phyloP scores from a whole-genome alignment of 345 rosid genomes.

The Viola odorata region DNA sequence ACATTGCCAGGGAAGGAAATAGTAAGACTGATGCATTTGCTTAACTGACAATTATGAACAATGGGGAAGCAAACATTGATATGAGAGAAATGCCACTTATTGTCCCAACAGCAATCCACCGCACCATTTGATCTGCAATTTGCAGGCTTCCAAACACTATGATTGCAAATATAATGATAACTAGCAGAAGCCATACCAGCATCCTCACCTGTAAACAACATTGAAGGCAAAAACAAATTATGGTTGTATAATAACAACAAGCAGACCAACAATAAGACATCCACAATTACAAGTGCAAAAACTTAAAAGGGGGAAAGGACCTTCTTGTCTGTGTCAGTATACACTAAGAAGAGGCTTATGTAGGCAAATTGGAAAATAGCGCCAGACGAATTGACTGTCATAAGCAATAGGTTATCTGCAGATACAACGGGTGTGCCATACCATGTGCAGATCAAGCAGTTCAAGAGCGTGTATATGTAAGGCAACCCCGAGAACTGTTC shows the following conservation, averaged over 20 bases:
- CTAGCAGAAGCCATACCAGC: constrained; percentile 29
- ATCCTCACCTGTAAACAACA: constrained; percentile 38
- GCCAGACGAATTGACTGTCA: constrained; percentile 42
- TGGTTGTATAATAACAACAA: background rate
- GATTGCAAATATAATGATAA: constrained; percentile 20
- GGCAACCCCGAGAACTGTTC: constrained; percentile 54
- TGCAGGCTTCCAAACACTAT: constrained; percentile 33
- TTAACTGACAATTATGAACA: constrained; percentile 39
- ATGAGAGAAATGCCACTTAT: constrained; percentile 45
- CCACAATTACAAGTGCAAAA: background rate
- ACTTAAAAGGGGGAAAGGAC: constrained; percentile 10
- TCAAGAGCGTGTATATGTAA: constrained; percentile 41
- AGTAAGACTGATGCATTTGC: background rate
- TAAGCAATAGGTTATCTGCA: constrained; percentile 37
- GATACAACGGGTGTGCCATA: constrained; percentile 45
- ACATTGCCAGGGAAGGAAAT: background rate
- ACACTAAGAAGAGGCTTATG: constrained; percentile 34
- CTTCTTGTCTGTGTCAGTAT: constrained; percentile 35
- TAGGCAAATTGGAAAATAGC: constrained; percentile 44
- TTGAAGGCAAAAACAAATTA: background rate
- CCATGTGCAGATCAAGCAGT: constrained; percentile 54
- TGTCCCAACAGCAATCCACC: constrained; percentile 41
- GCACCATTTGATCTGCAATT: constrained; percentile 10
- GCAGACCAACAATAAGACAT: background rate
- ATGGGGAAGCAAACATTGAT: constrained; percentile 48